Percentiles rank a stretch among this genome's conserved stretches.
Conservation (phyloP, 352 stramenopile species). For the Pythium utonaiense region DNA sequence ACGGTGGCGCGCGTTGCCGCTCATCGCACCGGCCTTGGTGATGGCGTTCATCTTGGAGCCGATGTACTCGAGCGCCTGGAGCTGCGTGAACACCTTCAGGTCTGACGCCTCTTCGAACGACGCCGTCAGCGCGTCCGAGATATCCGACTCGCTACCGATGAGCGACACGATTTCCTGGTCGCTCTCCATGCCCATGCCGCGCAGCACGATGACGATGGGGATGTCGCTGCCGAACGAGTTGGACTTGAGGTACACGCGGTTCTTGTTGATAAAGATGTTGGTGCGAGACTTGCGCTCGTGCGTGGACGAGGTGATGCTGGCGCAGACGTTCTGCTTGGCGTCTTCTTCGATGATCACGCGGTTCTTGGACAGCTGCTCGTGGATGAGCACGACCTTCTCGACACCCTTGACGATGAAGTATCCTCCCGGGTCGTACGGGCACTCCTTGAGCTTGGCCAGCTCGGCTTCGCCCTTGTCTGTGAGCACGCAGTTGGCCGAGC, state of each 20-base stretch:
- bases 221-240: slow-evolving; percentile 98
- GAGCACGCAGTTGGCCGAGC: slow-evolving; percentile 95
- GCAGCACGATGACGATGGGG: slow-evolving; percentile 96
- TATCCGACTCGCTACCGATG: slow-evolving; percentile 91
- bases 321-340: slow-evolving; percentile 87
- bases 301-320: slow-evolving; percentile 97
- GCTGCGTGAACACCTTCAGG: slow-evolving; percentile 95
- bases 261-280: slow-evolving; percentile 98
- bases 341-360: slow-evolving; percentile 99
- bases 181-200: slow-evolving; percentile 97
- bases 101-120: slow-evolving; percentile 95
- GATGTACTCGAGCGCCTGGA: slow-evolving; percentile 95
- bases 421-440: slow-evolving; percentile 98
- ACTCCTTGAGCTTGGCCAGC: slow-evolving; percentile 97
- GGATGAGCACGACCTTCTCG: slow-evolving; percentile 99
- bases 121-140: slow-evolving; percentile 92
- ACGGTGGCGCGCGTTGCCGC: slow-evolving; percentile 34
- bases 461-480: slow-evolving; percentile 92
- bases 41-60: slow-evolving; percentile 93
- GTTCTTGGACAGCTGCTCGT: slow-evolving; percentile 99
- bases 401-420: slow-evolving; percentile 99
- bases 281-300: slow-evolving; percentile 97
- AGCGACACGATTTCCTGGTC: slow-evolving; percentile 99
- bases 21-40: slow-evolving; percentile 52
- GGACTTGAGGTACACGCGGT: slow-evolving; percentile 97